These are phyloP conservation scores for Trichophyton schoenleinii DNA, from an alignment of 2,329 filamentous ascomycete genomes.

Conservation along the genomic window DNA sequence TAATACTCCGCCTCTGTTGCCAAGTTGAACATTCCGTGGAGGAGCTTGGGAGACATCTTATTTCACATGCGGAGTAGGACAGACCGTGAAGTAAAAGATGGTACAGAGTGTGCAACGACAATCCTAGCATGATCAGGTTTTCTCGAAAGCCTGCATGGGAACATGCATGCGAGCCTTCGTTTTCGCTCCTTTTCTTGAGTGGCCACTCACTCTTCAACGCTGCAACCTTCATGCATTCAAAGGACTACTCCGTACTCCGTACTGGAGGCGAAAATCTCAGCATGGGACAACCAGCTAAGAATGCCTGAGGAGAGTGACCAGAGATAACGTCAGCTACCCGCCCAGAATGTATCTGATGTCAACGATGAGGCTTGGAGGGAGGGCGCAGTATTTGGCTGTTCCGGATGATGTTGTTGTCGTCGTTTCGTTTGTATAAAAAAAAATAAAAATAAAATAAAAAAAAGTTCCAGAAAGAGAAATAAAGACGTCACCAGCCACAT, in stretches of 20 bases:
- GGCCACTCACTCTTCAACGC: neutral
- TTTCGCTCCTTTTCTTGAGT: constrained; percentile 1
- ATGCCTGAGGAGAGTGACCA: neutral
- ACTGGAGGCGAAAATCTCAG: neutral
- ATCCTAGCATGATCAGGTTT: neutral
- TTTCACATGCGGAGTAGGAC: neutral
- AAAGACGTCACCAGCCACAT: neutral
- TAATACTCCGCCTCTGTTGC: neutral
- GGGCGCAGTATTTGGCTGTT: neutral
- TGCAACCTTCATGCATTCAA: neutral
- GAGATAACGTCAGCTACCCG: neutral
- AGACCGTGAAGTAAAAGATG: neutral
- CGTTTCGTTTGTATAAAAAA: too few species aligned
- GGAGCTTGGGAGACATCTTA: neutral
- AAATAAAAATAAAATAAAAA: too few species aligned
- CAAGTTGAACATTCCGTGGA: neutral
- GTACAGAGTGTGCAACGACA: neutral
- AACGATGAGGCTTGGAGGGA: neutral
- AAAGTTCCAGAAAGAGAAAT: neutral
- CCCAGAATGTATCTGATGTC: neutral
- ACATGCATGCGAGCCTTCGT: neutral
- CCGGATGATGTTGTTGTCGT: neutral
- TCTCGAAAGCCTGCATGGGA: neutral
- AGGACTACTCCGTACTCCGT: too few species aligned
- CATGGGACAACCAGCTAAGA: neutral